Percentiles rank a stretch among this genome's conserved stretches.
Evolutionary conservation across 2,329 filamentous ascomycete species (phyloP).

Genomic region (Harringtonia lauricola): DNA sequence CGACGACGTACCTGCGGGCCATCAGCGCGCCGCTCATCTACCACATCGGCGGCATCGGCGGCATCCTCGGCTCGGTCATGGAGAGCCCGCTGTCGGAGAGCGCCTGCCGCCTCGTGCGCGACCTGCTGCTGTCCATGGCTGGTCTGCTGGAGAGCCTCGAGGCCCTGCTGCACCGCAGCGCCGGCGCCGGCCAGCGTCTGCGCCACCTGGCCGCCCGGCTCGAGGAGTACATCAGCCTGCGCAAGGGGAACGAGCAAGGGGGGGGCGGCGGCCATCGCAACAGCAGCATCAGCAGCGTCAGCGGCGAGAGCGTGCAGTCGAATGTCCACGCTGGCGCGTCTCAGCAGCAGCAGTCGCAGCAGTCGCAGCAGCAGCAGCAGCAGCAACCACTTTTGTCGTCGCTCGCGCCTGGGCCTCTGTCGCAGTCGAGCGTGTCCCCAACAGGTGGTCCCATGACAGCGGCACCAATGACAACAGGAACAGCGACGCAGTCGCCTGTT

Average conservation of each 20-base stretch:
- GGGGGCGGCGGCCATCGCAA: neutral
- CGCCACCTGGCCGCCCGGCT: constrained; percentile 8
- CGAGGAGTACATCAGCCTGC: constrained; percentile 5
- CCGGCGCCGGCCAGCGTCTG: constrained; percentile 8
- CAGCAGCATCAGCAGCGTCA: neutral
- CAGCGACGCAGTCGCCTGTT: no score
- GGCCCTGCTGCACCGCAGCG: constrained; percentile 8
- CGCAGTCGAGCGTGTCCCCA: no score
- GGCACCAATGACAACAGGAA: no score
- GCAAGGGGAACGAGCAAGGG: no score
- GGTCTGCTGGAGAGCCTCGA: constrained; percentile 16
- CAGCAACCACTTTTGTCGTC: no score
- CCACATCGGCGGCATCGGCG: constrained; percentile 22
- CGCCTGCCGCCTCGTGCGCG: constrained; percentile 17
- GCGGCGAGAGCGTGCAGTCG: neutral
- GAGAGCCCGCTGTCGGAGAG: constrained; percentile 19
- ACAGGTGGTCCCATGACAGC: no score
- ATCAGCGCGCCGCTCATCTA: constrained; percentile 22
- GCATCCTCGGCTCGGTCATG: constrained; percentile 22
- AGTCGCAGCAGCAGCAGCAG: no score
- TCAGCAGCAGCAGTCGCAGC: no score
- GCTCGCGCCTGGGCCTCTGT: no score
- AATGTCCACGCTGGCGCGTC: no score
- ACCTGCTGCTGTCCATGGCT: constrained; percentile 20
- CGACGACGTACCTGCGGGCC: constrained; percentile 16